Base-by-base conservation (phyloP, 2,329 filamentous ascomycete genomes). In the Colletotrichum eremochloae region DNA sequence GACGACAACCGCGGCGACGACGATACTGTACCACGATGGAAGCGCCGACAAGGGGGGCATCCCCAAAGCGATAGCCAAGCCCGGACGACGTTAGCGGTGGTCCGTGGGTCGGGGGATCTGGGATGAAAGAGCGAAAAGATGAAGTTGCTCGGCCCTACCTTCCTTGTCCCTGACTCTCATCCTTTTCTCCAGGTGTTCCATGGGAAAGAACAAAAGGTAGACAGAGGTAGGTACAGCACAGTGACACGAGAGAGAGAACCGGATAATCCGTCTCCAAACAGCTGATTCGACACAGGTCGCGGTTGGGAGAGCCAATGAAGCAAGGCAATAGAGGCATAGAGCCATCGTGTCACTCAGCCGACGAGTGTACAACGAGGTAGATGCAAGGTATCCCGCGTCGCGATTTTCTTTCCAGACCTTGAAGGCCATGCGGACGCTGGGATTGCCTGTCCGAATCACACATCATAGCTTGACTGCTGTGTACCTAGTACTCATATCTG, bases 361-460 rank as follows among this genome's bases (percentile, higher is more conserved):
- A 31, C 33, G 50, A 60, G 66, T 52, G 66, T 64, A 61, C 46
- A 24, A 29, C 31, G 29, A 71, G 29, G 52, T 68, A 61, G 42
- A 66, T 60, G 40, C 55, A 63, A 71, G 67, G 71, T 71, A 73
- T 24, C 67, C 71, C 62, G 62, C 42, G 33, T 42, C 60, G n/a
- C 29, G 18, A 20, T 29, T 9, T 9, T 50, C 6, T 55, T 40
- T 56, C 42, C 24, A 29, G 14, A 62, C 56, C 65, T 24, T 52
- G 44, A 5, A 14, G 44, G 55, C 55, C 63, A 53, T 56, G 63
- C 46, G 55, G 33, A 12, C 46, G 40, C 15, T 50, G 58, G 38
- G 56, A 8, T 44, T 52, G 56, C 40, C 40, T 31, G 36, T 8
- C 36, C 69, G 29, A 68, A 53, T 60, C 63, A 40, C 38, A 63